Evolutionary conservation across 768 basidiomycete species (phyloP), one percentile per base, ranked within the genome.

Genomic region (Naganishia vishniacii): DNA sequence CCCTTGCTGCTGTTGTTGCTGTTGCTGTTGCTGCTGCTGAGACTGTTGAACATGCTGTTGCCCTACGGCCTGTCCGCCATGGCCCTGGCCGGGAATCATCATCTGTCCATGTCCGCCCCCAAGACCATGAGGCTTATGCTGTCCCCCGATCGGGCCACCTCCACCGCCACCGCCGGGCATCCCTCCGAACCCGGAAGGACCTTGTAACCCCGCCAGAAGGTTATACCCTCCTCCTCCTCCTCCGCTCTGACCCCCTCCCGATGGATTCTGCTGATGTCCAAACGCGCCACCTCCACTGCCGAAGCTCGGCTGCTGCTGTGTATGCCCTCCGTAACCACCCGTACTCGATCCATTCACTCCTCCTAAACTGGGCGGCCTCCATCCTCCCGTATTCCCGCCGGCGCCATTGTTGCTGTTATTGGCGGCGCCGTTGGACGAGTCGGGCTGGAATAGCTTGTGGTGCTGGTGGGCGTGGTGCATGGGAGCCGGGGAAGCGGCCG

Each of bases 381-480:
- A 56, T 34, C 31, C 31, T 34, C 49, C 53, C n/a, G n/a, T n/a
- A n/a, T n/a, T n/a, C 23, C 53, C 53, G 32, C 49, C 49, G 5
- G n/a, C 31, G 31, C 15, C 49, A 20, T 15, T 29, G 20, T 4
- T 12, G 28, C 4, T 51, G 5, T 29, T 32, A 18, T 20, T 34
- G 25, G 29, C 16, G 28, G 29, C 42, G n/a, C 40, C 28, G 28
- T n/a, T 59, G 13, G 12, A 4, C 37, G 59, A 34, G 11, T 46
- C 32, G n/a, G 41, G 59, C 45, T 60, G 59, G 25, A 56, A 56
- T 11, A 56, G 23, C 23, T 56, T 56, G 37, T 56, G 53, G 23
- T n/a, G 34, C 15, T 56, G 53, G 5, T 56, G 32, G 4, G 31
- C 28, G 32, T 56, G 53, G n/a, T 56, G 53, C 2, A 56, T 16